A percentile compares a stretch with the other conserved stretches of the same genome.
Evolutionary conservation across 1,139 yeast species (phyloP).

Genomic region (Geotrichum klebahnii): DNA sequence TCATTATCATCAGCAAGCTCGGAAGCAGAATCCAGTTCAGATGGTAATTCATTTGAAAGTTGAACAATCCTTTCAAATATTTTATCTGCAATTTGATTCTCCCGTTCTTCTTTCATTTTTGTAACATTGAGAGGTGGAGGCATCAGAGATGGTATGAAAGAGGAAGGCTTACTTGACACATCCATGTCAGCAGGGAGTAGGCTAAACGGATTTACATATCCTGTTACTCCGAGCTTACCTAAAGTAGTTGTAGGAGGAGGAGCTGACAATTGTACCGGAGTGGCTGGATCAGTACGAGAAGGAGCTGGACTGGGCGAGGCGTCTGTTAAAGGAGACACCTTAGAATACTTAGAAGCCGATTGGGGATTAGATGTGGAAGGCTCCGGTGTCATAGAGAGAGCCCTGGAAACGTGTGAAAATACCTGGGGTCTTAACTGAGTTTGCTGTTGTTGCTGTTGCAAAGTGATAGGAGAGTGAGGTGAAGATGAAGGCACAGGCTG

Average conservation of each 20-base stretch:
- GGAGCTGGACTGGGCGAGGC: conserved; percentile 6
- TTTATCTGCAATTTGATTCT: conserved; percentile 33
- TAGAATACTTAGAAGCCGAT: too few relatives aligned
- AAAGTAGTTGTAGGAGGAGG: conserved; percentile 41
- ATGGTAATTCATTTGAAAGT: conserved; percentile 51
- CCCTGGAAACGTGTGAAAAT: too few relatives aligned
- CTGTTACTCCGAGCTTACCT: conserved; percentile 40
- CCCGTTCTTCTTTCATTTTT: conserved; percentile 53
- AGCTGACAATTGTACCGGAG: too few relatives aligned
- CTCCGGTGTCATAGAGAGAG: too few relatives aligned
- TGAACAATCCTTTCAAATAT: conserved; percentile 63
- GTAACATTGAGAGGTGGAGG: conserved; percentile 70
- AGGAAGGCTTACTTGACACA: conserved; percentile 34
- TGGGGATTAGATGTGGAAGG: too few relatives aligned
- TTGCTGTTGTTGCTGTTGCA: too few relatives aligned
- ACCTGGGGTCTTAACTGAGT: too few relatives aligned
- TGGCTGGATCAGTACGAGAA: conserved; percentile 1
- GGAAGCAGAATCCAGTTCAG: conserved; percentile 1
- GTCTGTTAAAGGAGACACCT: too few relatives aligned
- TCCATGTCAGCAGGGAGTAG: conserved; percentile 57
- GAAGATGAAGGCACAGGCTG: conserved; percentile 1
- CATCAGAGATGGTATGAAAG: conserved; percentile 65
- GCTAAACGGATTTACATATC: conserved; percentile 53
- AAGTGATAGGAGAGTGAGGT: neutral
- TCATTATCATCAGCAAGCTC: conserved; percentile 26